Evolutionary conservation across 176 grass and related monocot species (phyloP), one percentile per base, ranked within the genome.

Genomic region (Oryza nivara): DNA sequence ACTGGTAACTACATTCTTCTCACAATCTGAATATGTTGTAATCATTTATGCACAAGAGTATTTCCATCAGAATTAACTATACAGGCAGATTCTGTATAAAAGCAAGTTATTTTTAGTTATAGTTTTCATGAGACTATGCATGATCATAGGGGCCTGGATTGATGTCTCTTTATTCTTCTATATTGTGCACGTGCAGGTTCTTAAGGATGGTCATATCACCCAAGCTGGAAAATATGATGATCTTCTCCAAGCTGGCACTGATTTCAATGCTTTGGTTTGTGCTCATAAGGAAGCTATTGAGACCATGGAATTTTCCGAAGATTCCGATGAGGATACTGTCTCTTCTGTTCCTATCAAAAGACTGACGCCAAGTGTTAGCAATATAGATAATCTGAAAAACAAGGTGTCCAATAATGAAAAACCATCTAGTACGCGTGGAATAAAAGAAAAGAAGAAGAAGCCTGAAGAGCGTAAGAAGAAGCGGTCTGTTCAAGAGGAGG

Each of bases 241-340:
- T 82, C 93, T 99, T 84, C 81, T 99, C 73, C 87, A 94, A 83
- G 89, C 91, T 87, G 96, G 96, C 69, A 99, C 96, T 73, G 96
- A 99, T 81, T 93, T 99, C 77, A 96, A 88, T 65, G 80, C 92
- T 52, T 79, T 99, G 43, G 90, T 99, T 90, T 95, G 86, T 14
- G 96, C 96, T 80, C 96, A 99, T 82, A 92, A 88, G 52, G 96
- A 96, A 83, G 91, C 96, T 73, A 95, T 99, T 66, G 96, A 96
- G 63, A 91, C 89, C 43, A 96, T 99, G 91, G 96, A 99, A 5
- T 54, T 94, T 48, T 88, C 83, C 4, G 94, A 97, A 86, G 90
- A 90, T 87, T 88, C 87, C n/a, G 70, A 80, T 83, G 88, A 72
- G 46, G 88, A 92, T 72, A 90, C 71, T 8, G 3, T 81, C 81